Percentiles rank a stretch among this genome's conserved stretches.
Evolutionary conservation across 2,329 filamentous ascomycete species (phyloP).

Genomic region (Bertia moriformis): DNA sequence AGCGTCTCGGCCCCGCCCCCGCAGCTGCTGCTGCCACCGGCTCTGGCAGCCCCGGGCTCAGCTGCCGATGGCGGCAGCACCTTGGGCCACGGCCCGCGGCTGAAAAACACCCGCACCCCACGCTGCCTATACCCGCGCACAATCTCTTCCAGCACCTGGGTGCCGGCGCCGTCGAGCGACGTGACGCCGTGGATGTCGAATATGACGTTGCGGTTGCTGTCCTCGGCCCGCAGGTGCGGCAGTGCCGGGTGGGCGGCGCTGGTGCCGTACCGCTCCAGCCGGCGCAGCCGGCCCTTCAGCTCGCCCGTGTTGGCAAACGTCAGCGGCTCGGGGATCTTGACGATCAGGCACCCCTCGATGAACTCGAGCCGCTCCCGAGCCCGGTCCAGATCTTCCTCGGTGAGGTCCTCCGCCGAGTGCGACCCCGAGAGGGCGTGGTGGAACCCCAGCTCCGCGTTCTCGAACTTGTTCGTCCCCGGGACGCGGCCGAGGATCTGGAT

Average conservation of each 20-base stretch:
- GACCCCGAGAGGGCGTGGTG: too few species aligned
- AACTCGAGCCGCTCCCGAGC: conserved; percentile 67
- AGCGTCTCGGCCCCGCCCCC: conserved; percentile 8
- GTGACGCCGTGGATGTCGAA: conserved; percentile 98
- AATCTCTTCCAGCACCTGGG: conserved; percentile 83
- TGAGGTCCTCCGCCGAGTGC: background rate
- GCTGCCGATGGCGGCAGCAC: too few species aligned
- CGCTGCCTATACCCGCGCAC: conserved; percentile 65
- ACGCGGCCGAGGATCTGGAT: conserved; percentile 93
- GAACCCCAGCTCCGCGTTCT: conserved; percentile 52
- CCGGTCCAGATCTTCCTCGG: conserved; percentile 20
- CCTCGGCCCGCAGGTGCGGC: conserved; percentile 61
- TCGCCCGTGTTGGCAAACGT: conserved; percentile 96
- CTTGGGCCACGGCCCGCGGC: conserved; percentile 26
- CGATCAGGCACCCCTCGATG: conserved; percentile 80
- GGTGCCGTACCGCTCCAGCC: conserved; percentile 85
- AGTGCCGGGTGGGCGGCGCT: conserved; percentile 72
- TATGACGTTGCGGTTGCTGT: conserved; percentile 80
- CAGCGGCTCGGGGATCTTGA: conserved; percentile 92
- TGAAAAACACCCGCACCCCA: conserved; percentile 66
- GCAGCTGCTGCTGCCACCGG: background rate
- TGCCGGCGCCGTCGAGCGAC: conserved; percentile 79
- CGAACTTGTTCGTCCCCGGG: conserved; percentile 68
- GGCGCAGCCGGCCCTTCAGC: conserved; percentile 66
- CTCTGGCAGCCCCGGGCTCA: too few species aligned